These are phyloP conservation scores for Globisporangium irregulare DNA, from an alignment of 352 stramenopile genomes.

Conservation along the genomic window DNA sequence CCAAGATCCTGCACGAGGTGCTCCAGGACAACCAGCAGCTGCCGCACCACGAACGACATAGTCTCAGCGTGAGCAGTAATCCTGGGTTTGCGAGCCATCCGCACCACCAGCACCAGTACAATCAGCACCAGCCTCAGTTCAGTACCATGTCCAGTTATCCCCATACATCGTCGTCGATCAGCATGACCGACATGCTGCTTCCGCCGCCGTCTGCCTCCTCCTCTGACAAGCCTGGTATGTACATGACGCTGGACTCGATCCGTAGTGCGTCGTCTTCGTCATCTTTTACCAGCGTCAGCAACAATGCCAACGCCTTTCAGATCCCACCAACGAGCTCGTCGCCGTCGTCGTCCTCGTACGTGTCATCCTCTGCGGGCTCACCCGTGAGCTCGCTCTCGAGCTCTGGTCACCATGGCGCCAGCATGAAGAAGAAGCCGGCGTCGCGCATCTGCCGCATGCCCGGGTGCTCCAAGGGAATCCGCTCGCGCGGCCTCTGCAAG, in stretches of 20 bases:
- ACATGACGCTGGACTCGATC: slow-evolving; percentile 15
- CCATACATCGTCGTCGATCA: not conserved
- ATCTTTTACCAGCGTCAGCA: not conserved
- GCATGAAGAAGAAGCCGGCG: slow-evolving; percentile 43
- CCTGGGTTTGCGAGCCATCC: not conserved
- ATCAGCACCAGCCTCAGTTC: not conserved
- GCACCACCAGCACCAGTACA: not conserved
- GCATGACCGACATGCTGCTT: not conserved
- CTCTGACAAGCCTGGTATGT: slow-evolving; percentile 9
- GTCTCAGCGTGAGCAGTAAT: not conserved
- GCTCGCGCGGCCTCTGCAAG: no score
- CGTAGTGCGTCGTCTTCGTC: not conserved
- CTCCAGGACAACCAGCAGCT: slow-evolving; percentile 15
- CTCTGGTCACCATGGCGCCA: not conserved
- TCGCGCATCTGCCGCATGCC: slow-evolving; percentile 75
- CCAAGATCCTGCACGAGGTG: slow-evolving; percentile 18
- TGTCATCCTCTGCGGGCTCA: slow-evolving; percentile 10
- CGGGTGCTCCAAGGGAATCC: slow-evolving; percentile 27
- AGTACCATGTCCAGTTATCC: not conserved
- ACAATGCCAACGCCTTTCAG: not conserved
- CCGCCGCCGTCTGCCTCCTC: not conserved
- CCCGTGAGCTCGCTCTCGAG: slow-evolving; percentile 2
- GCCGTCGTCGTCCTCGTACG: slow-evolving; percentile 9
- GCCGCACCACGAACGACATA: not conserved
- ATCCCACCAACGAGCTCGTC: not conserved